Base-by-base conservation (phyloP, 73 alveolate genomes). In the Paramecium sexaurelia region DNA sequence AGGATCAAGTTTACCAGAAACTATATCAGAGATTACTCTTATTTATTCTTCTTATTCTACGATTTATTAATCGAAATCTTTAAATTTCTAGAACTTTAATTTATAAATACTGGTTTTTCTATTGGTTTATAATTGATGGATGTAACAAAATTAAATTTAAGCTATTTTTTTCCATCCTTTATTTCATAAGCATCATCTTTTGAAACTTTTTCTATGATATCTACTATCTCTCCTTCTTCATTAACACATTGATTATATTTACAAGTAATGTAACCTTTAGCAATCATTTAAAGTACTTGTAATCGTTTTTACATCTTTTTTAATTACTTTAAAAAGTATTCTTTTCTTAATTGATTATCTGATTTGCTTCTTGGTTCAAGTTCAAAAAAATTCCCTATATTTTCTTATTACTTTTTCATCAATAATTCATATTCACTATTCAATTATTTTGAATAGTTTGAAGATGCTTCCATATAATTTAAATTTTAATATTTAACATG, bases 21-120 rank as follows among this genome's bases (percentile, higher is more conserved):
- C 83, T 29, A 61, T 61, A 29, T 61, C 83, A 29, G 83, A 61
- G n/a, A 61, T 61, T 9, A 61, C 83, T 61, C 83, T 61, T 22
- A 61, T 29, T 61, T 61, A 26, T 61, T 61, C 43, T 29, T 61
- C 43, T 61, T 61, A 61, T 61, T 61, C 83, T 22, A 61, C 47
- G 3, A 61, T 61, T 61, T 61, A 24, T 29, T 61, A 11, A 61
- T 61, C 43, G 24, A 61, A 61, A 61, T 61, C 83, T 61, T 61
- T 61, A 32, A 61, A 61, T 61, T 61, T 61, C 83, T 61, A 61
- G 13, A 61, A 26, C 17, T 1, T 29, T 26, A 11, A 22, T 29
- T 51, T 61, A 61, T 61, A 61, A 61, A 29, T 61, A 61, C 83
- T 29, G 83, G 83, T 61, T 61, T 61, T 32, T 61, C 39, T 3